Conservation (phyloP, 1,284 basidiomycete species). For the Xerocomus minutiporus region DNA sequence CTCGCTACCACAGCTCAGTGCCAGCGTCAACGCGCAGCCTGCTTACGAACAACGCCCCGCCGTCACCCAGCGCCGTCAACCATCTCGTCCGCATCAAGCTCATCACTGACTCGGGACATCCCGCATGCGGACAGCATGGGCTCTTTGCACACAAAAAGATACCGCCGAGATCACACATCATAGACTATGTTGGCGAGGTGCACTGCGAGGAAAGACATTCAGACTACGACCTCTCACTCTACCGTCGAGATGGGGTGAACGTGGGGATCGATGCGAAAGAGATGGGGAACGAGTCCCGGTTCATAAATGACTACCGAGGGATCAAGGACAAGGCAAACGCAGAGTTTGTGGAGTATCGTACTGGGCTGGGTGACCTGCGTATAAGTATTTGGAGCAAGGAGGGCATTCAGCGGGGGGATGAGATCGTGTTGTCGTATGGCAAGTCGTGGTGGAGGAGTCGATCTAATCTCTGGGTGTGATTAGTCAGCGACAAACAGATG, state of each 20-base stretch:
- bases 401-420: constrained; percentile 75
- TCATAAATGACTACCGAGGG: constrained; percentile 86
- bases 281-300: constrained; percentile 82
- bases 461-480: constrained; percentile 1
- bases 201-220: constrained; percentile 71
- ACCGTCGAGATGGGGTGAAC: constrained; percentile 52
- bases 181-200: constrained; percentile 85
- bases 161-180: constrained; percentile 57
- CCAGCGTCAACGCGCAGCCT: constrained; percentile 34
- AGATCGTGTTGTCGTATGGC: constrained; percentile 89
- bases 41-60: constrained; percentile 24
- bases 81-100: constrained; percentile 40
- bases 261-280: constrained; percentile 70
- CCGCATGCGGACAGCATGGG: constrained; percentile 78
- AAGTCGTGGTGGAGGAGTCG: constrained; percentile 77
- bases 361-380: constrained; percentile 58
- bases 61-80: constrained; percentile 11
- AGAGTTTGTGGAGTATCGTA: constrained; percentile 60
- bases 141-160: constrained; percentile 77
- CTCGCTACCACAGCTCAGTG: constrained; percentile 53
- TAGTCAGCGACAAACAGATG: constrained; percentile 24
- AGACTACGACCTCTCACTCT: constrained; percentile 84
- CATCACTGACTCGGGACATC: constrained; percentile 52
- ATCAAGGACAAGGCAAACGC: constrained; percentile 67
- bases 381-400: constrained; percentile 72